These are phyloP conservation scores for Diaporthe vaccinii DNA, from an alignment of 2,329 filamentous ascomycete genomes.

Conservation along the genomic window DNA sequence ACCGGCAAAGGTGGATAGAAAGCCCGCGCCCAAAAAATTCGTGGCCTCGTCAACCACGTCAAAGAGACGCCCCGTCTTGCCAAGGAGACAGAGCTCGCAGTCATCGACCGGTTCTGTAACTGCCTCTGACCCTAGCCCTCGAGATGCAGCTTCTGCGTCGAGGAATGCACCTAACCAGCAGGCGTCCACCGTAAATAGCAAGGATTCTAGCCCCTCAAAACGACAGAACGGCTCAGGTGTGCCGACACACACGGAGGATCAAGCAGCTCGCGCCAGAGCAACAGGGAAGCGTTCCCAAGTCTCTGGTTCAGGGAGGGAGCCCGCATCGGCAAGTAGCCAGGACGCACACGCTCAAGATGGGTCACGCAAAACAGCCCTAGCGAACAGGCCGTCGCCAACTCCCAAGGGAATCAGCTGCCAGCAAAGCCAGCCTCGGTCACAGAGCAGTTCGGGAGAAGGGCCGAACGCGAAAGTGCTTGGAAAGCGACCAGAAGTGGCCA, in stretches of 20 bases:
- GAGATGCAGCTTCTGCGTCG: slow-evolving; percentile 48
- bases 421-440: not conserved
- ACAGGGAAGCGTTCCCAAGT: slow-evolving; percentile 61
- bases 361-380: not conserved
- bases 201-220: slow-evolving; percentile 17
- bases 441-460: not conserved
- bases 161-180: slow-evolving; percentile 5
- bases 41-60: slow-evolving; percentile 58
- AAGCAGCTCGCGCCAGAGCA: slow-evolving; percentile 58
- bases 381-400: slow-evolving; percentile 6
- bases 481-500: slow-evolving; percentile 14
- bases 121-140: slow-evolving; percentile 46
- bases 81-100: slow-evolving; percentile 63
- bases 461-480: slow-evolving; percentile 21
- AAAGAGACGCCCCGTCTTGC: slow-evolving; percentile 61
- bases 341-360: slow-evolving; percentile 3
- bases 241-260: slow-evolving; percentile 34
- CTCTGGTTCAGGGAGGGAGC: slow-evolving; percentile 1
- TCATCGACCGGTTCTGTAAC: slow-evolving; percentile 53
- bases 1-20: slow-evolving; percentile 49
- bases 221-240: slow-evolving; percentile 35
- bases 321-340: slow-evolving; percentile 13
- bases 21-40: slow-evolving; percentile 53
- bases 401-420: not conserved
- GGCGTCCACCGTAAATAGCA: slow-evolving; percentile 21